These are phyloP conservation scores for Hypoxylon sp. DNA, from an alignment of 2,329 filamentous ascomycete genomes.

Conservation along the genomic window DNA sequence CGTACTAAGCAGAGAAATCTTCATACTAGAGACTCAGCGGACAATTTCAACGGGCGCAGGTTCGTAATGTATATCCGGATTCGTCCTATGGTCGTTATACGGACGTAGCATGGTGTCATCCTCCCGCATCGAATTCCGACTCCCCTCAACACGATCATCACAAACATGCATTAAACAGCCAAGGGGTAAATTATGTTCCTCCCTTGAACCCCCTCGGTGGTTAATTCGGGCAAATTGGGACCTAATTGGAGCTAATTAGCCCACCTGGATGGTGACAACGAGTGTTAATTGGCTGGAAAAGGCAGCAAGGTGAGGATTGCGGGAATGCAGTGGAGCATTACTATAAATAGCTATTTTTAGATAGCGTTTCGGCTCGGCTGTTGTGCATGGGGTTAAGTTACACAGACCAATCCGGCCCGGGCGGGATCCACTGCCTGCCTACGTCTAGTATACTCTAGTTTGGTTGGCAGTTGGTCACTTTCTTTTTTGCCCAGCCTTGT, in stretches of 20 bases:
- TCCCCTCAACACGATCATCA: too few relatives aligned
- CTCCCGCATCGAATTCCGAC: too few relatives aligned
- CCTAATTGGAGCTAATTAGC: constrained; percentile 37
- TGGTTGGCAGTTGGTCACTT: too few relatives aligned
- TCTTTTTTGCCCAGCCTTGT: constrained; percentile 21
- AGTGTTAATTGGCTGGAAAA: constrained; percentile 40
- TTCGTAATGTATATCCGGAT: too few relatives aligned
- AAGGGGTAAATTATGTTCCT: constrained; percentile 26
- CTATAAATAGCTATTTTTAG: constrained; percentile 50
- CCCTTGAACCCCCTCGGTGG: constrained; percentile 11
- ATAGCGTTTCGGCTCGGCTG: constrained; percentile 43
- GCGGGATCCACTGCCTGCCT: too few relatives aligned
- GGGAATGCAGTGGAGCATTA: constrained; percentile 21
- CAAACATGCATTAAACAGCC: neutral
- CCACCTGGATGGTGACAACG: constrained; percentile 33
- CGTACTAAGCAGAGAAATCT: too few relatives aligned
- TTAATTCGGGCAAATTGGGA: constrained; percentile 37
- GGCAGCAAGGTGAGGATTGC: constrained; percentile 30
- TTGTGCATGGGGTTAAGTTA: constrained; percentile 38
- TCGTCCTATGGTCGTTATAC: too few relatives aligned
- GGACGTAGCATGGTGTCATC: constrained; percentile 1
- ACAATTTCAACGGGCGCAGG: too few relatives aligned
- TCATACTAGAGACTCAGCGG: too few relatives aligned
- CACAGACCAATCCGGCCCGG: constrained; percentile 31
- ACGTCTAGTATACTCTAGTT: too few relatives aligned